A percentile compares a stretch with the other conserved stretches of the same genome.
Conservation (phyloP, 306 rosid genomes). For the Quercus ilex region DNA sequence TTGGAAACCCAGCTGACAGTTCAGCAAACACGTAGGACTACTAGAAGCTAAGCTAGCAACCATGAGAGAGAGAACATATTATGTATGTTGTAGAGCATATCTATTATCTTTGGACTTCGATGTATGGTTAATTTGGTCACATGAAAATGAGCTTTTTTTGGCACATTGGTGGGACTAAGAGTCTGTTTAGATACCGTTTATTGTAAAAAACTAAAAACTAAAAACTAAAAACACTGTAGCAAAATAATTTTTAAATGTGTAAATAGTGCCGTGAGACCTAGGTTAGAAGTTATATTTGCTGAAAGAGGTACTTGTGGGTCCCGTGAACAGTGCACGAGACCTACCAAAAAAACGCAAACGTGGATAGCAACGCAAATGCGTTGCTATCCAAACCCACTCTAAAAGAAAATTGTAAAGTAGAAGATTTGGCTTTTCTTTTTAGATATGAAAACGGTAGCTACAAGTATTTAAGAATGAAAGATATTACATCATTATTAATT, state of each 20-base stretch:
- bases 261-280: rapidly evolving
- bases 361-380: rapidly evolving
- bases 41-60: no score
- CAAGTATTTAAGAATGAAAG: background rate
- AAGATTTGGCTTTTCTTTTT: background rate
- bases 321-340: no score
- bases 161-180: background rate
- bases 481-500: background rate
- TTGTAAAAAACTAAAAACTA: rapidly evolving
- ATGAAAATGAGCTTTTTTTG: background rate
- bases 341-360: no score
- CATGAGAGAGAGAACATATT: no score
- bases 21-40: conserved; percentile 18
- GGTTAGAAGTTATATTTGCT: no score
- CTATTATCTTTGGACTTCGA: background rate
- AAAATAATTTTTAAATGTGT: no score
- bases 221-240: no score
- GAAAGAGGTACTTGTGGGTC: no score
- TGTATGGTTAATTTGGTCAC: background rate
- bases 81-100: no score
- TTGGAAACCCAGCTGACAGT: conserved; percentile 10
- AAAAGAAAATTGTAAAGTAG: background rate
- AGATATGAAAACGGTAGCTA: background rate
- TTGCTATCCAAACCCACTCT: no score
- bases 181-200: no score